A percentile compares a stretch with the other conserved stretches of the same genome.
Conservation (phyloP, 805 yeast genomes). For the Monosporozyma servazzii region DNA sequence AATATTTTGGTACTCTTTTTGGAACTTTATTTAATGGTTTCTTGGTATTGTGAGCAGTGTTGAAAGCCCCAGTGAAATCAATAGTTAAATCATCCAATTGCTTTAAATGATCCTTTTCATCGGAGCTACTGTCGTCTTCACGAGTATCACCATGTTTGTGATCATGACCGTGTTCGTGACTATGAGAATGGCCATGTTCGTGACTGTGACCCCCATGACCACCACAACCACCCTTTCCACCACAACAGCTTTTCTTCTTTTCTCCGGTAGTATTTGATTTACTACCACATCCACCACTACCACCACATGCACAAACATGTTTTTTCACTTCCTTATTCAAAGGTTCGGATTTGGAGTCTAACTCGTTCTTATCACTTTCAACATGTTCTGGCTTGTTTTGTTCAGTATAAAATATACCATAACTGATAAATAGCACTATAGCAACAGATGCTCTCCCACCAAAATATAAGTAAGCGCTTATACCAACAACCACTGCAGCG, state of each 20-base stretch:
- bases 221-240: background rate
- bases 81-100: slow-evolving; percentile 21
- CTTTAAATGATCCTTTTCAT: slow-evolving; percentile 6
- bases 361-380: background rate
- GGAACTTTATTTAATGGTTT: slow-evolving; percentile 1
- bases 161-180: background rate
- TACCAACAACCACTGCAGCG: background rate
- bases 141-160: background rate
- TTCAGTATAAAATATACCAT: slow-evolving; percentile 18
- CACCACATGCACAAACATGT: slow-evolving; percentile 6
- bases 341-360: background rate
- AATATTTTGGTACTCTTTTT: slow-evolving; percentile 8
- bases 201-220: slow-evolving; percentile 1
- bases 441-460: slow-evolving; percentile 34
- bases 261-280: slow-evolving; percentile 4
- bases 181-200: background rate
- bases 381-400: slow-evolving; percentile 1
- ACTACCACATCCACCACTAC: slow-evolving; percentile 13
- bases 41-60: slow-evolving; percentile 9
- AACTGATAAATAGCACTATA: slow-evolving; percentile 22
- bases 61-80: slow-evolving; percentile 35
- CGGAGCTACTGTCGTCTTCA: background rate
- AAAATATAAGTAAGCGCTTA: slow-evolving; percentile 6
- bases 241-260: slow-evolving; percentile 13
- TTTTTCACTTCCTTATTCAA: background rate